Evolutionary conservation across 805 yeast genomes (phyloP), one percentile per base, ranked within the genome.

Genomic region (Yarrowia yakushimensis): DNA sequence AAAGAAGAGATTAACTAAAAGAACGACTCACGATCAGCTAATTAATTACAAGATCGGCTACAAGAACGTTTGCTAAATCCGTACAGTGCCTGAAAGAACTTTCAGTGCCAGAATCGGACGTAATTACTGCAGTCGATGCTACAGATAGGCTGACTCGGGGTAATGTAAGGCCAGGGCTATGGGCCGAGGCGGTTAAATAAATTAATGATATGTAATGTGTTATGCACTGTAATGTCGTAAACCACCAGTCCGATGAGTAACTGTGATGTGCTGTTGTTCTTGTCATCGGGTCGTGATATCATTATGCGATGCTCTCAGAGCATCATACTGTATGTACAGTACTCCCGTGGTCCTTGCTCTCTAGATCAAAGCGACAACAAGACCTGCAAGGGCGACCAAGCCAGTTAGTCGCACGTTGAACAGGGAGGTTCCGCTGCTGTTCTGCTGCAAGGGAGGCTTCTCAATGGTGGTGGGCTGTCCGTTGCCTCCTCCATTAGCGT

Each of bases 401-500:
- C 36, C 36, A 9, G 52, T 45, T 36, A 48, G 39, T 15, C 23
- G 31, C 25, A 33, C 15, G 28, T 48, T 48, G 55, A 31, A 48
- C 39, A 48, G 55, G 3, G 10, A 10, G 15, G 55, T 11, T 3
- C 30, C 55, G 15, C 39, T 15, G 23, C 39, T 39, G 23, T 30
- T 28, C 22, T 31, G 39, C 22, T 48, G 55, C 39, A 28, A 31
- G 4, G 55, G 28, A 22, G 55, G 39, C 39, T 48, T 48, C 39
- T 31, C 55, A 8, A 48, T 48, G 30, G 55, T 48, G 4, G 55
- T 48, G 39, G 39, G 39, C 37, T 48, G 39, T 15, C 39, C 55
- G 39, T 33, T 48, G 15, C 17, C 15, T 5, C 28, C 39, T 2
- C 37, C 30, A n/a, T 39, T 31, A 3, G 55, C 55, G 39, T 31